Base-by-base conservation (phyloP, 1,284 basidiomycete genomes). In the Coriolopsis trogii region DNA sequence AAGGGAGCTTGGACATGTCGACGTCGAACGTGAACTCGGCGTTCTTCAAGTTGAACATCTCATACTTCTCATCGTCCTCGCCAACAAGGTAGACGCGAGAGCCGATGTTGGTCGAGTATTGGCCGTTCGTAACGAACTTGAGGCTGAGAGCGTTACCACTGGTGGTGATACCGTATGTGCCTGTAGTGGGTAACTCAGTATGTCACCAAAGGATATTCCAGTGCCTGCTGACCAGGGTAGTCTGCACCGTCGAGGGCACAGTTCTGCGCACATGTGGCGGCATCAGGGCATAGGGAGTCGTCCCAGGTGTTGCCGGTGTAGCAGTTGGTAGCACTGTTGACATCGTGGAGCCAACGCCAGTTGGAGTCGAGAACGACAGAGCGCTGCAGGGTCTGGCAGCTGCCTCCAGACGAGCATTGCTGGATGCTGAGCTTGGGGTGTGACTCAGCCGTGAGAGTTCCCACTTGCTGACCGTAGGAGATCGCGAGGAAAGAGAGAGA, bases 181-280 rank as follows among this genome's bases (percentile, higher is more conserved):
- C 52, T 54, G 29, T 10, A 18, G n/a, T 4, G 28, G 4, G 1
- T 7, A 18, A 4, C n/a, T 34, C 33, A 30, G 13, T 8, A 30
- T 8, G 28, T 7, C 8, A 30, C 28, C 7, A 7, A 30, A 7
- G 28, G 28, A 12, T 1, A n/a, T 18, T 2, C 1, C 9, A 20
- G 23, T 12, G 21, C n/a, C n/a, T 25, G 39, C 41, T 66, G 70
- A 56, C 69, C 72, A 7, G 66, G 31, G 66, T 84, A 83, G 67
- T 81, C 77, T 18, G 80, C 81, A 55, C 82, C 81, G 53, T 84
- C 81, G 54, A 84, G 67, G 10, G 79, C 81, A 59, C 81, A 84
- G 69, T 79, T 78, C 51, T 54, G 2, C 4, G 71, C 70, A 57
- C 73, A 74, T 12, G 70, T 72, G 15, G 45, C 54, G 23, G 58